Evolutionary conservation across 78 protist genomes (phyloP).

Genomic region (Polysphondylium violaceum): DNA sequence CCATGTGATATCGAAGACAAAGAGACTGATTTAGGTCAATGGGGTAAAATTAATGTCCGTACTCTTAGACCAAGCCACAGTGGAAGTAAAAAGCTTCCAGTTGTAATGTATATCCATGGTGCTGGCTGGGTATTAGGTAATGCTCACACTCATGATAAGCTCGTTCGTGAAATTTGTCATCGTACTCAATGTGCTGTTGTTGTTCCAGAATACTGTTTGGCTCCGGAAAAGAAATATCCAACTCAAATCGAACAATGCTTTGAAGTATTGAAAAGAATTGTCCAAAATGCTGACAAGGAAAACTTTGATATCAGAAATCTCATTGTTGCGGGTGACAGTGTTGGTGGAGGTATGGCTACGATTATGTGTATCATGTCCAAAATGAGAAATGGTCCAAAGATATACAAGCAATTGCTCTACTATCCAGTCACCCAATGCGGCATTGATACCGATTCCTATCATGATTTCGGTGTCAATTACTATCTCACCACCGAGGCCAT

Average conservation of each 20-base stretch:
- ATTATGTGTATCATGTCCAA: not conserved
- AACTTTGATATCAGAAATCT: not conserved
- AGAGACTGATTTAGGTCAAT: not conserved
- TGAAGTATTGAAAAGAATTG: not conserved
- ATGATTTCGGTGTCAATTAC: not conserved
- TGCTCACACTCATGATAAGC: not conserved
- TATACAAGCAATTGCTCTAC: not conserved
- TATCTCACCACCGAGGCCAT: not conserved
- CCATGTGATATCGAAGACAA: not conserved
- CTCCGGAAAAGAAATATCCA: slow-evolving; percentile 26
- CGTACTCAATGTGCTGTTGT: slow-evolving; percentile 3
- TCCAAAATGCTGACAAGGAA: not conserved
- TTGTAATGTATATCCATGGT: not conserved
- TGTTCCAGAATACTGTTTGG: not conserved
- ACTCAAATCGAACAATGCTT: slow-evolving; percentile 6
- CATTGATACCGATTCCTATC: not conserved
- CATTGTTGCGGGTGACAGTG: slow-evolving; percentile 17
- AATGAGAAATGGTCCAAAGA: not conserved
- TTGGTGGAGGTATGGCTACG: slow-evolving; percentile 26
- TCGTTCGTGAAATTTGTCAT: slow-evolving; percentile 10
- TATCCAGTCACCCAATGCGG: slow-evolving; percentile 13
- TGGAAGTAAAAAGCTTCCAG: not conserved
- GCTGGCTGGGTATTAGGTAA: slow-evolving; percentile 38
- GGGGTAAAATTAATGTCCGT: not conserved
- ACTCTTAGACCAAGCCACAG: not conserved